A percentile compares a stretch with the other conserved stretches of the same genome.
Conservation (phyloP, 306 rosid species). For the Mimosa bimucronata region DNA sequence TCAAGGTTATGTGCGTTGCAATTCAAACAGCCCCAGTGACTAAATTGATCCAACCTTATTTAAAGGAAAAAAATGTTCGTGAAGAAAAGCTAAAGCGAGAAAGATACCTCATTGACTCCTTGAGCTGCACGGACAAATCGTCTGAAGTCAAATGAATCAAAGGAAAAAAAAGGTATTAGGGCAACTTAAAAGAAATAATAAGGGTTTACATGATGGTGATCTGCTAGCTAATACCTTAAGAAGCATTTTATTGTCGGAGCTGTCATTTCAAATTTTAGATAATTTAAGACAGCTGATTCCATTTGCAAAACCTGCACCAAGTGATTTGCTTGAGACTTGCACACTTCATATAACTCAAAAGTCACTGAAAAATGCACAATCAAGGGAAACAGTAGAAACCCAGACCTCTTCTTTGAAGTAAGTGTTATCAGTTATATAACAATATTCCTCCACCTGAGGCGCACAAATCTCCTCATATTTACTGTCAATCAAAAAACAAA, state of each 20-base stretch:
- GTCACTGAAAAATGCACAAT: constrained; percentile 12
- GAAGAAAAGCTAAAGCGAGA: neutral
- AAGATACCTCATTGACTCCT: constrained; percentile 70
- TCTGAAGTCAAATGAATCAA: constrained; percentile 46
- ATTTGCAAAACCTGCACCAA: constrained; percentile 69
- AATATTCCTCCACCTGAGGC: constrained; percentile 77
- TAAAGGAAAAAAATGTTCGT: no score
- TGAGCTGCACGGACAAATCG: constrained; percentile 94
- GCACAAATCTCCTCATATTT: constrained; percentile 83
- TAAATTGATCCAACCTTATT: neutral
- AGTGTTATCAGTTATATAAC: constrained; percentile 76
- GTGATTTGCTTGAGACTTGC: constrained; percentile 28
- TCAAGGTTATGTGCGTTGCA: neutral
- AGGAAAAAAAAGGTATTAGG: constrained; percentile 6
- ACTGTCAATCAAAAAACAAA: constrained; percentile 38
- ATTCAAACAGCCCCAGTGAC: neutral
- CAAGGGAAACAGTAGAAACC: constrained; percentile 24
- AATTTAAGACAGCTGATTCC: constrained; percentile 74
- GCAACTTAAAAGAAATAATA: constrained; percentile 2
- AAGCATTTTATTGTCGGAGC: constrained; percentile 40
- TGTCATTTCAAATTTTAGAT: constrained; percentile 50
- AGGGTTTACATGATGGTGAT: neutral
- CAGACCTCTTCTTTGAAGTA: constrained; percentile 68
- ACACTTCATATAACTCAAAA: neutral
- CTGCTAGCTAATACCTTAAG: constrained; percentile 52